Conservation (phyloP, 441 rosid genomes). For the Oxalis stricta region DNA sequence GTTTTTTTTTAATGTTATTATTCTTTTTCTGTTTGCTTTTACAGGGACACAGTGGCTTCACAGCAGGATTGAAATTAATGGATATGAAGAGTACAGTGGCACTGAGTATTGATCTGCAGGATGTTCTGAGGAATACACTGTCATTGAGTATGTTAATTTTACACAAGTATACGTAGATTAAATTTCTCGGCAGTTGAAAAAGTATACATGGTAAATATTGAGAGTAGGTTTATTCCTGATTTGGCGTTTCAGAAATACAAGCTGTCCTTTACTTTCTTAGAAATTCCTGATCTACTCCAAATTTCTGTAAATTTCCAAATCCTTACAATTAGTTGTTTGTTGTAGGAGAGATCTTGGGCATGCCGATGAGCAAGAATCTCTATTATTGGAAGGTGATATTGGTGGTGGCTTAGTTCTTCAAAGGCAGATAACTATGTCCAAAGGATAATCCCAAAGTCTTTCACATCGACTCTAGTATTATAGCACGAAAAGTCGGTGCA, state of each 20-base stretch:
- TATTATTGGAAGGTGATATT: conserved; percentile 57
- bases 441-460: conserved; percentile 35
- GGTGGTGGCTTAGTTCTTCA: conserved; percentile 74
- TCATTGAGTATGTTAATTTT: conserved; percentile 67
- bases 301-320: no score
- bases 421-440: conserved; percentile 35
- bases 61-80: conserved; percentile 67
- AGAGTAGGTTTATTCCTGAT: no score
- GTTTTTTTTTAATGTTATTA: not conserved
- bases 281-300: no score
- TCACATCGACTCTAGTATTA: conserved; percentile 48
- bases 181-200: no score
- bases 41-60: conserved; percentile 88
- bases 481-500: conserved; percentile 73
- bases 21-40: not conserved
- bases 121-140: conserved; percentile 68
- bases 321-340: no score
- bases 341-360: conserved; percentile 71
- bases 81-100: conserved; percentile 88
- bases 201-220: no score
- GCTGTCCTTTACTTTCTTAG: no score
- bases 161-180: no score
- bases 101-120: conserved; percentile 88
- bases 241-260: no score
- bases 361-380: conserved; percentile 68